Percentiles rank a stretch among this genome's conserved stretches.
Evolutionary conservation across 2,329 filamentous ascomycete species (phyloP).

Genomic region (Monosporascus sp.): DNA sequence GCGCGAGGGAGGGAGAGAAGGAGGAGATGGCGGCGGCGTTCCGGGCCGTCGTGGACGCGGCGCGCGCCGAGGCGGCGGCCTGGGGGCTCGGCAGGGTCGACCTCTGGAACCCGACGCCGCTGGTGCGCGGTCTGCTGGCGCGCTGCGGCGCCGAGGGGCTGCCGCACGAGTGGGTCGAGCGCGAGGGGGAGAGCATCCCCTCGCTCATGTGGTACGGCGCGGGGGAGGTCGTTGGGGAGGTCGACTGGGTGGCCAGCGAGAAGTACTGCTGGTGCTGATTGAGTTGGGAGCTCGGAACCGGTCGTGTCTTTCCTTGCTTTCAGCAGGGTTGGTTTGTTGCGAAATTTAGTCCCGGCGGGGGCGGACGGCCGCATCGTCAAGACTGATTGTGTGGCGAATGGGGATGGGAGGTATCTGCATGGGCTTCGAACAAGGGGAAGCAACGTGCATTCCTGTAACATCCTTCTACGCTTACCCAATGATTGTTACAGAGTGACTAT

Average conservation of each 20-base stretch:
- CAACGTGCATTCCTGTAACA: too few species aligned
- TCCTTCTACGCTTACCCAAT: too few species aligned
- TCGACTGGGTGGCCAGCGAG: constrained; percentile 72
- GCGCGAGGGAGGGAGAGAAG: constrained; percentile 9
- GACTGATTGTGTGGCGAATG: too few species aligned
- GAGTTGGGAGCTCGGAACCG: background rate
- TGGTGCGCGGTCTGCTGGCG: constrained; percentile 43
- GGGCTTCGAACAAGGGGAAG: too few species aligned
- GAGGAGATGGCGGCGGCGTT: constrained; percentile 49
- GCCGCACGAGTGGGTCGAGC: constrained; percentile 43
- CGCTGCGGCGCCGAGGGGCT: constrained; percentile 34
- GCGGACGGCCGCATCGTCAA: too few species aligned
- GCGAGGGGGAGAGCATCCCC: constrained; percentile 64
- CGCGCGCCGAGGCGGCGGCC: constrained; percentile 62
- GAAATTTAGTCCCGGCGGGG: too few species aligned
- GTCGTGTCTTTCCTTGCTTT: too few species aligned
- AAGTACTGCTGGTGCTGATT: constrained; percentile 72
- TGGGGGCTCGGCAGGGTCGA: constrained; percentile 69
- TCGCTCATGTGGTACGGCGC: constrained; percentile 66
- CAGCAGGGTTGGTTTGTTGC: too few species aligned
- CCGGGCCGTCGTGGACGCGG: constrained; percentile 58
- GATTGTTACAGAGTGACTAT: too few species aligned
- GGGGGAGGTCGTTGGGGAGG: constrained; percentile 39
- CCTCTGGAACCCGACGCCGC: constrained; percentile 74
- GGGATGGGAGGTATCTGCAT: too few species aligned